Evolutionary conservation across 176 grass and related monocot genomes (phyloP).

Genomic region (Luzula sylvatica): DNA sequence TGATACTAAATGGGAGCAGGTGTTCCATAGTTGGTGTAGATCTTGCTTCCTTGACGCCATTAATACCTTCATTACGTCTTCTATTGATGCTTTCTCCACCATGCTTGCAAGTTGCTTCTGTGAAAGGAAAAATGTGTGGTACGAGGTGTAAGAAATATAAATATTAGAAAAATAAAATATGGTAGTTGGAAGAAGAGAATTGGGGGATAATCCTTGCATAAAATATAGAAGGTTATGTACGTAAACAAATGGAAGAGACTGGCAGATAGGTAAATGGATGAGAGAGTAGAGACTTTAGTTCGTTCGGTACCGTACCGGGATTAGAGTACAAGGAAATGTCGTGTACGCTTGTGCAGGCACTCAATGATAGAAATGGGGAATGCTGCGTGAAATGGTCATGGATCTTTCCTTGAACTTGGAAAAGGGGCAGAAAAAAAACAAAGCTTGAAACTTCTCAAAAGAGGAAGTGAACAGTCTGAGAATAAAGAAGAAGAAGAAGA

Average conservation of each 20-base stretch:
- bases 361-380: conserved; percentile 38
- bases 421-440: conserved; percentile 16
- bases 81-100: conserved; percentile 98
- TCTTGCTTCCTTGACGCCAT: conserved; percentile 94
- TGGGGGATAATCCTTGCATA: conserved; percentile 25
- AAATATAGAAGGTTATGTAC: conserved; percentile 25
- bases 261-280: conserved; percentile 22
- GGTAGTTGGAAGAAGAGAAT: conserved; percentile 1
- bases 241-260: not conserved
- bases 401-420: conserved; percentile 24
- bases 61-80: conserved; percentile 98
- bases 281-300: conserved; percentile 17
- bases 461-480: not conserved
- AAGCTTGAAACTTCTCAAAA: conserved; percentile 7
- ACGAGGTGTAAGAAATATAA: conserved; percentile 1
- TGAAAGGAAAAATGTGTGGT: not conserved
- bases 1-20: conserved; percentile 91
- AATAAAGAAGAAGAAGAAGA: conserved; percentile 6
- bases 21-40: conserved; percentile 82
- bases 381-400: conserved; percentile 31
- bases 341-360: conserved; percentile 6
- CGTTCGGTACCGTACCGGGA: not conserved
- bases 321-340: not conserved
- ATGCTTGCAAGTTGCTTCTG: conserved; percentile 94
- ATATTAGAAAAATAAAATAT: conserved; percentile 2